A percentile compares a stretch with the other conserved stretches of the same genome.
Conservation (phyloP, 1,139 yeast genomes). For the Blastobotrys ciferrii region DNA sequence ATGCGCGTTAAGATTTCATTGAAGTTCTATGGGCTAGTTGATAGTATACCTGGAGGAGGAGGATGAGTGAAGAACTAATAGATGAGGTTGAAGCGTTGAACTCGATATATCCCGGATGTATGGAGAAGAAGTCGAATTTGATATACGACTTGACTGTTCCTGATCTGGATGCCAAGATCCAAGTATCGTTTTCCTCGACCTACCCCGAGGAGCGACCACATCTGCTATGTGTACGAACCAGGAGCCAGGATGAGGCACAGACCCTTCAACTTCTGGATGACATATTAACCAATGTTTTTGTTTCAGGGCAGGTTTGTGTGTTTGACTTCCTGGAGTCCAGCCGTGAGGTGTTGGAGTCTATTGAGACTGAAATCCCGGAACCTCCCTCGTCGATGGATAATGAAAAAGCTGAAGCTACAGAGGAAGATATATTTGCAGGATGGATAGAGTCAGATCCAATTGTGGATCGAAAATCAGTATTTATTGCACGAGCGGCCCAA, state of each 20-base stretch:
- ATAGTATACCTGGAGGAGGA: neutral
- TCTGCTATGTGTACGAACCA: conserved; percentile 34
- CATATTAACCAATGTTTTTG: conserved; percentile 50
- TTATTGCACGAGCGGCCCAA: conserved; percentile 68
- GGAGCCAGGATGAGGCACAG: conserved; percentile 36
- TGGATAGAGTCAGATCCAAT: conserved; percentile 81
- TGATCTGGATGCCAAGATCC: conserved; percentile 54
- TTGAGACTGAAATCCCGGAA: conserved; percentile 21
- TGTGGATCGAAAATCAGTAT: conserved; percentile 79
- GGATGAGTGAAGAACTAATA: conserved; percentile 49
- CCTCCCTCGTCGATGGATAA: no score
- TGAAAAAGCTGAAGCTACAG: conserved; percentile 24
- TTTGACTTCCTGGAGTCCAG: conserved; percentile 74
- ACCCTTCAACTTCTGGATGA: conserved; percentile 43
- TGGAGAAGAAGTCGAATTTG: conserved; percentile 42
- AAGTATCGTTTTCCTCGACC: conserved; percentile 62
- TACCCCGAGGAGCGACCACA: conserved; percentile 68
- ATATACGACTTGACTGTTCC: conserved; percentile 61
- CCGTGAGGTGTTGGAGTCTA: conserved; percentile 40
- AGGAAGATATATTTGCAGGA: conserved; percentile 52
- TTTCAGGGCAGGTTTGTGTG: conserved; percentile 66
- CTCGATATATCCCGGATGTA: conserved; percentile 77
- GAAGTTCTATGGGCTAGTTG: no score
- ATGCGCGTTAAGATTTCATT: no score
- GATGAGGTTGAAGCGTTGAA: conserved; percentile 83